phyloP scores from a whole-genome alignment of 1,139 yeast genomes.

The Pichia sp. region DNA sequence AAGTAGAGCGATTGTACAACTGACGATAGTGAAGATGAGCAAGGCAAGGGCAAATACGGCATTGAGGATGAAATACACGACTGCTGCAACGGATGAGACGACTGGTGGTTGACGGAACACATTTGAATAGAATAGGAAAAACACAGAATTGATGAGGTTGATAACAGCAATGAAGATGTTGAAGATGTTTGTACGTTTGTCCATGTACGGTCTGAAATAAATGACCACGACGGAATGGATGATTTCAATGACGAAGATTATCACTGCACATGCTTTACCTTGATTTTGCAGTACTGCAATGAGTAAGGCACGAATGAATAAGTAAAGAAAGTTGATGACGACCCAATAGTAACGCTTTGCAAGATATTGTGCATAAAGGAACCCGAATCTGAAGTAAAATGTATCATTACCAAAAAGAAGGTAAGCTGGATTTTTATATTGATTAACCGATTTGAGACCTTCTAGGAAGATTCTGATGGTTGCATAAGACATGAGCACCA shows the following conservation, averaged over 20 bases:
- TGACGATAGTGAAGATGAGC: constrained; percentile 76
- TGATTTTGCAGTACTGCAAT: constrained; percentile 78
- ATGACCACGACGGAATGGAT: constrained; percentile 57
- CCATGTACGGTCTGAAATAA: constrained; percentile 83
- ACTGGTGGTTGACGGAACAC: constrained; percentile 78
- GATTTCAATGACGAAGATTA: constrained; percentile 70
- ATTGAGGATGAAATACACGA: constrained; percentile 83
- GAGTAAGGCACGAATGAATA: constrained; percentile 68
- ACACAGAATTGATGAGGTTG: constrained; percentile 72
- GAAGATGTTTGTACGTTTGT: constrained; percentile 86
- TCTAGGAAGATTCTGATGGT: constrained; percentile 59
- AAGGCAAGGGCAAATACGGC: constrained; percentile 83
- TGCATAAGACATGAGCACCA: constrained; percentile 64
- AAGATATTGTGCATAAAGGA: constrained; percentile 82
- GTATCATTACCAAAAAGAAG: constrained; percentile 77
- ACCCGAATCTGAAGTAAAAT: constrained; percentile 84
- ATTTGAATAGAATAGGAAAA: constrained; percentile 84
- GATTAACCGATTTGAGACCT: constrained; percentile 64
- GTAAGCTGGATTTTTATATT: constrained; percentile 90
- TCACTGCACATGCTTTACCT: constrained; percentile 76
- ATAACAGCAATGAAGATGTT: constrained; percentile 80
- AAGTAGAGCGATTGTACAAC: constrained; percentile 76
- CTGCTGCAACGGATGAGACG: constrained; percentile 87
- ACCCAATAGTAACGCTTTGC: constrained; percentile 87
- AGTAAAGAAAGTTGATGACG: constrained; percentile 53